Evolutionary conservation across 345 rosid genomes (phyloP), one percentile per base, ranked within the genome.

Genomic region (Eucalyptus viminalis): DNA sequence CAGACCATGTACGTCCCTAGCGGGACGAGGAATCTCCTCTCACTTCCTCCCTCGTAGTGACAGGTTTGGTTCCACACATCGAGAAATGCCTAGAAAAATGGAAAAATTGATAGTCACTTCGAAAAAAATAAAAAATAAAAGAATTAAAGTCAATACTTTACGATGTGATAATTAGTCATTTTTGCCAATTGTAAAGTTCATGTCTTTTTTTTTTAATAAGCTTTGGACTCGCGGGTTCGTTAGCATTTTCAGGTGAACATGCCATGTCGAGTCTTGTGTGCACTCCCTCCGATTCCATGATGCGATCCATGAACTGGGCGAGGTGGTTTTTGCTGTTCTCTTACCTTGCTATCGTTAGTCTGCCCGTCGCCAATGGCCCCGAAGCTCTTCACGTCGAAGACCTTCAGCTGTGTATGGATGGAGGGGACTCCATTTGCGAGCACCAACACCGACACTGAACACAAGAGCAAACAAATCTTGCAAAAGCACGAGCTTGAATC

Each of bases 11-110:
- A 92, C 50, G 65, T 37, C 14, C 94, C 95, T 8, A 13, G 37
- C 11, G 94, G 95, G 7, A 93, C 76, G 21, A 80, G 22, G 49
- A 93, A 50, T 43, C 34, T 58, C 24, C 88, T 56, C 37, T 21
- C n/a, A 17, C 29, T 9, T 12, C 31, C 86, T 25, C 90, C 90
- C 5, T 65, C 24, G 86, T 80, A 87, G 21, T 49, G 22, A 86
- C 90, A 92, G 34, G 91, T 90, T 24, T 87, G 76, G 6, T 5
- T 58, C 91, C 93, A 92, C 31, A 90, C 93, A 49, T 37, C 86
- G 54, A 87, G 24, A 81, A 93, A 88, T 72, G 88, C 90, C 91
- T 91, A 37, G 40, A 10, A 21, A 88, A 54, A 37, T 22, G 62
- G 88, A 49, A 22, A 22, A 72, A 44, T 4, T 25, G 13, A 27